Evolutionary conservation across 2,329 filamentous ascomycete genomes (phyloP).

Genomic region (Alternaria gaisen): DNA sequence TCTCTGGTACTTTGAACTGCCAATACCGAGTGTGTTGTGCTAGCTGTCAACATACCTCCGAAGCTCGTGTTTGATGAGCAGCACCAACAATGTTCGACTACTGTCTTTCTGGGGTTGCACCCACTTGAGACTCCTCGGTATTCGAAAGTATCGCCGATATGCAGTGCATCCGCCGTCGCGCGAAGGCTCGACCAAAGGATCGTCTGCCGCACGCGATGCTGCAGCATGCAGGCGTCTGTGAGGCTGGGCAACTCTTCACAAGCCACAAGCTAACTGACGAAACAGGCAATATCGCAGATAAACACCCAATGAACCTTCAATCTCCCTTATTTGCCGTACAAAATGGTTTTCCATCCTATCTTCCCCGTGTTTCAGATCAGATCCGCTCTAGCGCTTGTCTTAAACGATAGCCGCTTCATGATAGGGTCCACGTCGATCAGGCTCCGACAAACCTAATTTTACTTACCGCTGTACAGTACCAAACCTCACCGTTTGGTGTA

Average conservation of each 20-base stretch:
- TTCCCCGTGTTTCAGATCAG: conserved; percentile 34
- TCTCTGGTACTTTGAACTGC: not conserved
- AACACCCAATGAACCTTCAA: conserved; percentile 24
- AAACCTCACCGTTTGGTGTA: conserved; percentile 21
- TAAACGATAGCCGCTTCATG: conserved; percentile 26
- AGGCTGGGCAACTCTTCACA: conserved; percentile 15
- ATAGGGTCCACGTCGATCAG: conserved; percentile 40
- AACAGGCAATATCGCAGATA: conserved; percentile 21
- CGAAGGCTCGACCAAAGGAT: not conserved
- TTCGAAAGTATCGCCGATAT: not conserved
- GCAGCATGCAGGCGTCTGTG: conserved; percentile 20
- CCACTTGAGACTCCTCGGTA: not conserved
- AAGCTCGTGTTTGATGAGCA: not conserved
- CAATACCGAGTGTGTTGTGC: not conserved
- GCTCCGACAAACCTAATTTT: conserved; percentile 20
- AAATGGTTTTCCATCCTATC: conserved; percentile 17
- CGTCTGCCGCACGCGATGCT: conserved; percentile 16
- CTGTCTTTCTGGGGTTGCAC: not conserved
- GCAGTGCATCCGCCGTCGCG: not conserved
- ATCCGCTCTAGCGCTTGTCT: conserved; percentile 22
- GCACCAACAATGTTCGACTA: conserved; percentile 1
- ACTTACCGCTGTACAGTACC: conserved; percentile 22
- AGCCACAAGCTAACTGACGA: conserved; percentile 28
- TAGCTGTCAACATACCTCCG: not conserved
- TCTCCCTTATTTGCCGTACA: conserved; percentile 20